Conservation (phyloP, 176 grass and related monocot species). For the Ensete ventricosum region DNA sequence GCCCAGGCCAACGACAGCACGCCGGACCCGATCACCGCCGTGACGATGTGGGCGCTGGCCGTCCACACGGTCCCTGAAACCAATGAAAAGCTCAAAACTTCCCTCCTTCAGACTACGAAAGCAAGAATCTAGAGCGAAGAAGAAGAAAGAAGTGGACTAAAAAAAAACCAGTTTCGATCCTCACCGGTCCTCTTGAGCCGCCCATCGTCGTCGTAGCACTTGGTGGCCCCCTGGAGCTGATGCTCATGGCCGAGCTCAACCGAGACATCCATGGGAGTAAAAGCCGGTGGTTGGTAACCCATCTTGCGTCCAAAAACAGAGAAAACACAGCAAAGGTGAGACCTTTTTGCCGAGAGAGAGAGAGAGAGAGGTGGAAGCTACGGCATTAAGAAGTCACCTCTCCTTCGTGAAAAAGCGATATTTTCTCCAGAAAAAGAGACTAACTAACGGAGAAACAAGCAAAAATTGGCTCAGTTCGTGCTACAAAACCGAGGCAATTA, state of each 20-base stretch:
- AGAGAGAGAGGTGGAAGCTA: too few species aligned
- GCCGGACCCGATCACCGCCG: too few species aligned
- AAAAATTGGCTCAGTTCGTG: too few species aligned
- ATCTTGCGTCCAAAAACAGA: not conserved
- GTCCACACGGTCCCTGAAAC: slow-evolving; percentile 25
- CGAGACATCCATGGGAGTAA: slow-evolving; percentile 37
- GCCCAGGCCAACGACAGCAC: too few species aligned
- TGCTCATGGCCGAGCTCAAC: slow-evolving; percentile 25
- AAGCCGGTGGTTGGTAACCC: slow-evolving; percentile 13
- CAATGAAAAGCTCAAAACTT: too few species aligned
- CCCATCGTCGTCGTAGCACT: slow-evolving; percentile 55
- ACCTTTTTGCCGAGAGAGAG: not conserved
- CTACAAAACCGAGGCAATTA: too few species aligned
- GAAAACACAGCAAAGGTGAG: not conserved
- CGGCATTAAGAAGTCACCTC: too few species aligned
- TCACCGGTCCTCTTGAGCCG: slow-evolving; percentile 35
- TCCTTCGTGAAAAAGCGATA: too few species aligned
- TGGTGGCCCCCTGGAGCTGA: not conserved
- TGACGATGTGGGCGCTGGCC: too few species aligned
- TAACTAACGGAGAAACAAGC: too few species aligned
- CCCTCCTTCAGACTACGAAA: not conserved
- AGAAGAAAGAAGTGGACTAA: not conserved
- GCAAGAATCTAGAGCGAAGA: not conserved
- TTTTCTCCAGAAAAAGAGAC: too few species aligned
- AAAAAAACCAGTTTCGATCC: not conserved